phyloP scores from a whole-genome alignment of 2,329 filamentous ascomycete genomes.

The Talaromyces sp. region DNA sequence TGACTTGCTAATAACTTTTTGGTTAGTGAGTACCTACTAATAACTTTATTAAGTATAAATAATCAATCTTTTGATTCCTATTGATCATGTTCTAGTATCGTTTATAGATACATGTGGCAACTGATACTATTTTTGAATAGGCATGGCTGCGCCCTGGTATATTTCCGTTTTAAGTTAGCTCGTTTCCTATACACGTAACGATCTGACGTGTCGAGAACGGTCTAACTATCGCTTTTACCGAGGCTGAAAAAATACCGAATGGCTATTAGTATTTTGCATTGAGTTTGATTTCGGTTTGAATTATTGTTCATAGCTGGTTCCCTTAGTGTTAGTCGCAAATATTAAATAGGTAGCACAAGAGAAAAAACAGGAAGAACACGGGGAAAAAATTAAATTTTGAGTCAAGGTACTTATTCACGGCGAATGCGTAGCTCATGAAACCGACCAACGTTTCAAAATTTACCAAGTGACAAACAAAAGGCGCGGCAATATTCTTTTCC shows the following conservation, averaged over 20 bases:
- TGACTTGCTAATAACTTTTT: too few species aligned
- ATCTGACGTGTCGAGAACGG: neutral
- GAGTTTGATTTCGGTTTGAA: neutral
- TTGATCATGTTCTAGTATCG: too few species aligned
- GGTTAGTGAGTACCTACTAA: too few species aligned
- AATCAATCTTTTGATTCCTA: too few species aligned
- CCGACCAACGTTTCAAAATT: neutral
- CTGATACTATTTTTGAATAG: neutral
- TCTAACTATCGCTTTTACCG: neutral
- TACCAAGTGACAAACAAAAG: neutral
- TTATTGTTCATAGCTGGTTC: neutral
- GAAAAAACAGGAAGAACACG: too few species aligned
- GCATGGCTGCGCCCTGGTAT: neutral
- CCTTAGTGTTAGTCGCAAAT: neutral
- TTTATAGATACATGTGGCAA: too few species aligned
- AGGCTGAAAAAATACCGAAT: neutral
- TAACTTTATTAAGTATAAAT: too few species aligned
- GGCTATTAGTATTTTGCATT: neutral
- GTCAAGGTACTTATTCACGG: too few species aligned
- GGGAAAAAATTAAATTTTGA: too few species aligned
- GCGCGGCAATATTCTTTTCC: neutral
- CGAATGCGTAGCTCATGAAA: neutral
- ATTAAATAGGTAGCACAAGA: neutral
- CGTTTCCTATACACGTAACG: neutral
- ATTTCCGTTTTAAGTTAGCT: neutral